Evolutionary conservation across 2,329 filamentous ascomycete species (phyloP).

Genomic region (Aspergillus sp.): DNA sequence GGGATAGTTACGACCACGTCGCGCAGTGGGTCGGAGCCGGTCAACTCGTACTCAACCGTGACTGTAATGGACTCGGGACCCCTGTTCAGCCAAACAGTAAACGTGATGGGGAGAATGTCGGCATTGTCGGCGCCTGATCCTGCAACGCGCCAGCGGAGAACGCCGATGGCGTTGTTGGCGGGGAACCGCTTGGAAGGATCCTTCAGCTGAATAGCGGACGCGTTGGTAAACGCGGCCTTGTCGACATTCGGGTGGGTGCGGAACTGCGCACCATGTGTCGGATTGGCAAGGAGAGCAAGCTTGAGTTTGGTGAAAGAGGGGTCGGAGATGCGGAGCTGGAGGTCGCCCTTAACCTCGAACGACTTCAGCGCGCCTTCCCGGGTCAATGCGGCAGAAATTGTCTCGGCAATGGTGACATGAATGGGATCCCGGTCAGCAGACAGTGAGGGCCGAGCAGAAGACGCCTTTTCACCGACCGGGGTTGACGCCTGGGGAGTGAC

Average conservation of each 20-base stretch:
- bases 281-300: slow-evolving; percentile 64
- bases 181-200: slow-evolving; percentile 85
- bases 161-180: slow-evolving; percentile 84
- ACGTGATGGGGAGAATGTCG: slow-evolving; percentile 79
- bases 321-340: slow-evolving; percentile 84
- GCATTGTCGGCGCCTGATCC: slow-evolving; percentile 71
- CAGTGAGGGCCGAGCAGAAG: slow-evolving; percentile 51
- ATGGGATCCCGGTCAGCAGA: slow-evolving; percentile 73
- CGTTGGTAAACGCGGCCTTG: slow-evolving; percentile 71
- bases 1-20: slow-evolving; percentile 86
- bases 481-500: slow-evolving; percentile 50
- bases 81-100: slow-evolving; percentile 96
- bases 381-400: slow-evolving; percentile 81
- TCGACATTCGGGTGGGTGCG: slow-evolving; percentile 96
- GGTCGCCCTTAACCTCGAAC: slow-evolving; percentile 81
- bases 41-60: slow-evolving; percentile 92
- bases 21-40: slow-evolving; percentile 64
- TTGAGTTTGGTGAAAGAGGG: slow-evolving; percentile 84
- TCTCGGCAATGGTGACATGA: slow-evolving; percentile 77
- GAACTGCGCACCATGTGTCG: slow-evolving; percentile 80
- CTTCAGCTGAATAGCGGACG: slow-evolving; percentile 79
- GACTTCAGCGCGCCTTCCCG: slow-evolving; percentile 80
- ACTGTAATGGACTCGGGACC: slow-evolving; percentile 73
- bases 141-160: slow-evolving; percentile 78
- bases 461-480: slow-evolving; percentile 43